Conservation (phyloP, 257 asterid genomes). For the Phtheirospermum japonicum region DNA sequence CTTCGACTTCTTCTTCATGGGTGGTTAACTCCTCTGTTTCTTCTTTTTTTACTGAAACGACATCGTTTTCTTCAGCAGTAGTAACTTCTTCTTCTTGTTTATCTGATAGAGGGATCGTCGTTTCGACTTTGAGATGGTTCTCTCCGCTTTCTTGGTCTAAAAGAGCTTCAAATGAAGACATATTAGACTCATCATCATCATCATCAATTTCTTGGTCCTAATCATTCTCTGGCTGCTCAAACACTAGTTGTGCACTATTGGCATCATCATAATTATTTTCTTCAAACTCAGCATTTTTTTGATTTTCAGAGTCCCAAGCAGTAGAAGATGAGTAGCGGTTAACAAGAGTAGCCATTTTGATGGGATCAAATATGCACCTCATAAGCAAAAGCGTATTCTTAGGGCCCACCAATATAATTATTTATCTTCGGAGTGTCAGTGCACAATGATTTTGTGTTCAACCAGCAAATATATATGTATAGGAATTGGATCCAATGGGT, state of each 20-base stretch:
- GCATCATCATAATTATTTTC: not conserved
- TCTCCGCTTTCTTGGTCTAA: slow-evolving; percentile 43
- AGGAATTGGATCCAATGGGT: no score
- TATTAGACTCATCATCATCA: slow-evolving; percentile 38
- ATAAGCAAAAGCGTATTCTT: slow-evolving; percentile 85
- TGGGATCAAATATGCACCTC: slow-evolving; percentile 98
- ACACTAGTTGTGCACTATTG: no score
- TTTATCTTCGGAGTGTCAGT: no score
- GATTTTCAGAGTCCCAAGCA: slow-evolving; percentile 42
- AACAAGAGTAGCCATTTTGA: slow-evolving; percentile 74
- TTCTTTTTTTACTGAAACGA: slow-evolving; percentile 22
- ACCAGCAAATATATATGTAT: no score
- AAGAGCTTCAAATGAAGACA: slow-evolving; percentile 49
- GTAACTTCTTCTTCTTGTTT: not conserved
- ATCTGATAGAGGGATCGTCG: no score
- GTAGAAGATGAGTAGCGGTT: slow-evolving; percentile 35
- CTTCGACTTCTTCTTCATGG: slow-evolving; percentile 14
- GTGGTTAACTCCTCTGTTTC: slow-evolving; percentile 19
- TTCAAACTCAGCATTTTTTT: no score
- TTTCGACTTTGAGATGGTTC: no score
- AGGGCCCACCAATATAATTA: no score
- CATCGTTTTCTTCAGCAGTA: not conserved
- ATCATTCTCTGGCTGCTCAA: slow-evolving; percentile 25
- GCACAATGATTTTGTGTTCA: no score
- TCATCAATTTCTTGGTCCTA: no score